These are phyloP conservation scores for Cytospora piceae DNA, from an alignment of 2,329 filamentous ascomycete genomes.

Conservation along the genomic window DNA sequence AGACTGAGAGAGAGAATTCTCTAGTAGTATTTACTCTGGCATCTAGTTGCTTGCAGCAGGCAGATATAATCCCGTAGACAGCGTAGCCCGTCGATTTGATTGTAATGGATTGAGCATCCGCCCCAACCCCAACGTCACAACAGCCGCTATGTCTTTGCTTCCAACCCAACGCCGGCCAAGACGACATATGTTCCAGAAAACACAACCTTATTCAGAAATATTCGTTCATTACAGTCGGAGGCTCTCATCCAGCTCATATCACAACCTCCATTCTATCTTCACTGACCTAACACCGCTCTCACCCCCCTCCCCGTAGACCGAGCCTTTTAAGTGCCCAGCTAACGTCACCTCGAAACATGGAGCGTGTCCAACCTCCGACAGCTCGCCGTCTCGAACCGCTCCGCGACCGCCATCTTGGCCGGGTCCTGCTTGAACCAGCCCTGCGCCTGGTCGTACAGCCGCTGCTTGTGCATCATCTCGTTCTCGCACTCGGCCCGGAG, in stretches of 20 bases:
- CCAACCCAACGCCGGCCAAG: neutral
- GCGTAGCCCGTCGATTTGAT: neutral
- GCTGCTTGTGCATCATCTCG: conserved; percentile 68
- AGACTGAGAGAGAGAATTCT: too few species aligned
- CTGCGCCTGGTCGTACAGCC: conserved; percentile 75
- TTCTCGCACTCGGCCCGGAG: conserved; percentile 74
- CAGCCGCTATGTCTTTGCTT: neutral
- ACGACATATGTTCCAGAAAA: neutral
- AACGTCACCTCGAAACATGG: conserved; percentile 32
- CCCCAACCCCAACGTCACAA: neutral
- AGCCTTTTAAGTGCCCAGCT: neutral
- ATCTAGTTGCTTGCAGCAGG: neutral
- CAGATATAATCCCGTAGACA: neutral
- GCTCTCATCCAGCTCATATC: conserved; percentile 1
- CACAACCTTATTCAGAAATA: neutral
- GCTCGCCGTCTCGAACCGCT: conserved; percentile 53
- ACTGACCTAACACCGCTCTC: neutral
- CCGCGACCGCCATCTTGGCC: conserved; percentile 75
- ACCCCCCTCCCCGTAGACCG: neutral
- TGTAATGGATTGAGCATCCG: neutral
- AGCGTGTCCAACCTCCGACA: conserved; percentile 56
- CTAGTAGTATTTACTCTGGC: neutral
- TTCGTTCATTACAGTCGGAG: conserved; percentile 17
- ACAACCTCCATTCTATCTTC: neutral
- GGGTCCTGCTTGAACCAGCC: conserved; percentile 87